Base-by-base conservation (phyloP, 2,329 filamentous ascomycete genomes). In the Talaromyces sp. region DNA sequence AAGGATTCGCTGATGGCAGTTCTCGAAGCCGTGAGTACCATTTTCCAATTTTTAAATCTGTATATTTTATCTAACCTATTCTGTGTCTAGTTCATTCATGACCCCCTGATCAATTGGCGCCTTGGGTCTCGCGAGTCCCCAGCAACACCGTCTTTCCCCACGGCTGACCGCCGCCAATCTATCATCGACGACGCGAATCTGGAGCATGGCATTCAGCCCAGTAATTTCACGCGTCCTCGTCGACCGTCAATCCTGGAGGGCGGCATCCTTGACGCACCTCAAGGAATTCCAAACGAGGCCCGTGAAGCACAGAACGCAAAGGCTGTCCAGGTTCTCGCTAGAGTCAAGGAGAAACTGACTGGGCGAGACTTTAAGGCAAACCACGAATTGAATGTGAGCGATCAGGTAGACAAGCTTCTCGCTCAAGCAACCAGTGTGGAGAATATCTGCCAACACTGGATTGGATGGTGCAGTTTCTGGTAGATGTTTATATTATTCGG, bases 381-480 rank as follows among this genome's bases (percentile, higher is more conserved):
- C 53, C 90, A 96, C 70, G 94, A 98, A 78, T 83, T 99, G 65
- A 89, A 88, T 62, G 88, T 96, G 27, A 87, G 91, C 61, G 87
- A 87, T 64, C 95, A 99, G 78, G 96, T 99, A 5, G 94, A 96
- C 76, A 94, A 96, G 76, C 81, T 99, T 70, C 90, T 99, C 69
- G 89, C 90, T 64, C 94, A 99, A 80, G 95, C 95, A 27, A 99
- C 95, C 6, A 97, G 95, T 72, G 82, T 98, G 69, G 95, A 98
- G 83, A 98, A 98, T 75, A 81, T 99, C 64, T 99, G 95, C 75
- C 95, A 98, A 82, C 95, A 98, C 80, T 99, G 97, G 75, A 96
- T 98, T 69, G 95, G 95, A 66, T 98, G 94, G 94, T 98, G 94
- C 79, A 96, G 91, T 78, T 98, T 97, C 83, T 98, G 94, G 94